Percentiles rank a stretch among this genome's conserved stretches.
Evolutionary conservation across 2,329 filamentous ascomycete species (phyloP).

Genomic region (Apiospora phragmitis): DNA sequence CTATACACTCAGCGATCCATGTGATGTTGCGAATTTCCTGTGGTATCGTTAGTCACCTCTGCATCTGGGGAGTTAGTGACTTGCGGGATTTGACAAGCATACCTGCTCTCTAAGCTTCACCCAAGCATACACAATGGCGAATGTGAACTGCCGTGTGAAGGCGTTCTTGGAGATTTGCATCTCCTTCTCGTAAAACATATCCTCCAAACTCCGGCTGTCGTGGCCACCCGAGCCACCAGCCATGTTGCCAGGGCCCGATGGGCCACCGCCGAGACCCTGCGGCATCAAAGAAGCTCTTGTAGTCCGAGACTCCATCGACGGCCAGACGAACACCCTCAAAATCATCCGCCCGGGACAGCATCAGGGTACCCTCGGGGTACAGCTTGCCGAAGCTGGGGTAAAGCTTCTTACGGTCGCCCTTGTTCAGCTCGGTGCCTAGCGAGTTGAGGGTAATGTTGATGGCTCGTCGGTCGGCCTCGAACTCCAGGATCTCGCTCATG

Average conservation of each 20-base stretch:
- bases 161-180: slow-evolving; percentile 97
- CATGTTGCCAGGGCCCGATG: slow-evolving; percentile 80
- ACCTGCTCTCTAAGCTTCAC: slow-evolving; percentile 97
- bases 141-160: slow-evolving; percentile 95
- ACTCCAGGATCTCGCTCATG: slow-evolving; percentile 94
- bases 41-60: slow-evolving; percentile 25
- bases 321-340: slow-evolving; percentile 90
- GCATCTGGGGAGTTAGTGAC: too few relatives aligned
- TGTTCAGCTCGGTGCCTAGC: slow-evolving; percentile 93
- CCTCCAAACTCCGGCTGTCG: slow-evolving; percentile 81
- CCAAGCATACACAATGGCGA: slow-evolving; percentile 95
- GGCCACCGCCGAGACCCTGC: slow-evolving; percentile 75
- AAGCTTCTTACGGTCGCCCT: slow-evolving; percentile 91
- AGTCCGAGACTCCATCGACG: slow-evolving; percentile 89
- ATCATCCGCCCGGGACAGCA: slow-evolving; percentile 94
- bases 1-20: slow-evolving; percentile 99
- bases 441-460: slow-evolving; percentile 99
- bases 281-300: slow-evolving; percentile 94
- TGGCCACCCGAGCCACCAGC: slow-evolving; percentile 76
- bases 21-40: slow-evolving; percentile 99
- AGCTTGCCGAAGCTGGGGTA: slow-evolving; percentile 91
- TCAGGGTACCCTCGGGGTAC: slow-evolving; percentile 90
- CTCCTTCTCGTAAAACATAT: slow-evolving; percentile 98
- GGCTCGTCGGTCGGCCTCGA: slow-evolving; percentile 92
- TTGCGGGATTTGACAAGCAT: slow-evolving; percentile 33